Evolutionary conservation across 495 filamentous ascomycete species (phyloP), one percentile per base, ranked within the genome.

Genomic region (Alectoria sarmentosa): DNA sequence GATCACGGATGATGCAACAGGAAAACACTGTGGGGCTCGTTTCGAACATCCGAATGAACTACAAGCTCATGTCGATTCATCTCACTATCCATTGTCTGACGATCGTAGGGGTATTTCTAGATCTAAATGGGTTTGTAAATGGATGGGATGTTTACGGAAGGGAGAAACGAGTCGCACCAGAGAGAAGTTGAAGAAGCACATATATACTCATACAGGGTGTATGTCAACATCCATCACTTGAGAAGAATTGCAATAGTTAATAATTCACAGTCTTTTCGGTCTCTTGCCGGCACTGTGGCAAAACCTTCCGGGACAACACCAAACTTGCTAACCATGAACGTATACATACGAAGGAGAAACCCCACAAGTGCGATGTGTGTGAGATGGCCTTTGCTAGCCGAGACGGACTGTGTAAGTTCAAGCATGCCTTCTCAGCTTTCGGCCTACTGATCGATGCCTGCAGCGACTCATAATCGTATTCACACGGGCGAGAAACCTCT

Each of bases 291-390:
- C 49, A 62, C 39, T 82, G 80, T 63, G 76, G 76, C 3, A 80
- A 82, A 64, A 58, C 72, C 2, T 82, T 81, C 58, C 78, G 78
- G 28, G 73, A 79, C 28, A 76, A 77, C 63, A 77, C 78, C 15
- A 79, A 78, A 32, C 65, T 82, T 58, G 78, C 79, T 48, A 74
- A 79, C 37, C 80, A 82, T 54, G 77, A 79, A 69, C 79, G 80
- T n/a, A 81, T 78, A n/a, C 80, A 82, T 61, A 79, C 79, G 0
- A 77, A 78, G 26, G 80, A 82, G 64, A 82, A 81, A 66, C 80
- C 79, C 0, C 81, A 77, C 60, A 75, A 69, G 36, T 82, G 80
- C 66, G 69, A 75, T 21, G 66, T 75, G 19, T 82, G 80, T 61
- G 76, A 73, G 4, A 81, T 78, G 62, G 72, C 73, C 21, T 80